phyloP scores from a whole-genome alignment of 164 flowering plant genomes.

The Vitis rotundifolia region DNA sequence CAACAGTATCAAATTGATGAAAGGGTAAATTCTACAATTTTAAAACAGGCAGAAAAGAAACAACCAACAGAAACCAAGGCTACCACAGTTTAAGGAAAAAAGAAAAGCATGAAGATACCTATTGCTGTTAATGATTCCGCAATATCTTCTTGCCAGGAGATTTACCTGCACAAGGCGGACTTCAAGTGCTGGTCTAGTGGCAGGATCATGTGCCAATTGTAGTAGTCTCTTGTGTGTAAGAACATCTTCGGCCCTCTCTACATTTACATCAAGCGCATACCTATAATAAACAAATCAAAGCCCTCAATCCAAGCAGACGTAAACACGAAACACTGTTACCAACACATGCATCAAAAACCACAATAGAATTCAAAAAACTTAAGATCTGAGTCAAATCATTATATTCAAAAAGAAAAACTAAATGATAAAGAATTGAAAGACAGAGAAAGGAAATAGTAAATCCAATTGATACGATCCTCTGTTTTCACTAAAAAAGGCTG shows the following conservation, averaged over 20 bases:
- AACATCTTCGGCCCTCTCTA: slow-evolving; percentile 60
- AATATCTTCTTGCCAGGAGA: not conserved
- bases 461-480: too few relatives aligned
- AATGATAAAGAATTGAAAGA: too few relatives aligned
- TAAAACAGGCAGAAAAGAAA: not conserved
- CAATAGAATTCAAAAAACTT: too few relatives aligned
- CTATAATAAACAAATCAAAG: slow-evolving; percentile 19
- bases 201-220: slow-evolving; percentile 43
- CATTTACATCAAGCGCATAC: slow-evolving; percentile 61
- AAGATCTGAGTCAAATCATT: too few relatives aligned
- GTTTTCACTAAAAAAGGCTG: too few relatives aligned
- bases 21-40: not conserved
- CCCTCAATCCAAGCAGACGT: not conserved
- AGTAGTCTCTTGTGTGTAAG: slow-evolving; percentile 51
- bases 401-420: too few relatives aligned
- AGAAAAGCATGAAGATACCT: not conserved
- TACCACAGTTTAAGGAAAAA: not conserved
- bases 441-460: too few relatives aligned
- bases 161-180: slow-evolving; percentile 59
- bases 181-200: slow-evolving; percentile 49
- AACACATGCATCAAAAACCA: too few relatives aligned
- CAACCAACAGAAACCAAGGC: not conserved
- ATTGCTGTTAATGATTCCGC: not conserved
- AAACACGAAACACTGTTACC: not conserved
- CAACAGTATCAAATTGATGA: not conserved